A percentile compares a stretch with the other conserved stretches of the same genome.
phyloP scores from a whole-genome alignment of 257 asterid species.

The Jasminum sambac region DNA sequence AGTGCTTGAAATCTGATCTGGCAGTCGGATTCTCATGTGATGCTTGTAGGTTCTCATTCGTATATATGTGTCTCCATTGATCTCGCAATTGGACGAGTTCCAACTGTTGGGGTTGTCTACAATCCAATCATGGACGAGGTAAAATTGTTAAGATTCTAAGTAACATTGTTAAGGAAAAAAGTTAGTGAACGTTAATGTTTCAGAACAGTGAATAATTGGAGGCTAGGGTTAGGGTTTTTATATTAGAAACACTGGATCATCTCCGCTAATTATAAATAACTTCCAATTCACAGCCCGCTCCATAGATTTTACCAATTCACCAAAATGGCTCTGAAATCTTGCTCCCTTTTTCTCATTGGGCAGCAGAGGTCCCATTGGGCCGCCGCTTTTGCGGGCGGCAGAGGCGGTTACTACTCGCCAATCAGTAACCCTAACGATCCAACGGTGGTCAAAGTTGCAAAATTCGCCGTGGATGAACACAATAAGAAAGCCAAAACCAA shows the following conservation, averaged over 20 bases:
- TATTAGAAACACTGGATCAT: too few relatives aligned
- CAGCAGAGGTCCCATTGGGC: too few relatives aligned
- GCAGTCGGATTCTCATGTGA: too few relatives aligned
- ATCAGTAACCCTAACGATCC: constrained; percentile 31
- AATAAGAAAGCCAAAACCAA: constrained; percentile 29
- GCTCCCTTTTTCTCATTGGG: background rate
- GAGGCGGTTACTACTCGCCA: constrained; percentile 36
- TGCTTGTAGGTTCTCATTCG: constrained; percentile 48
- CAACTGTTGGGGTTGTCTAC: constrained; percentile 80
- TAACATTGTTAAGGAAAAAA: background rate
- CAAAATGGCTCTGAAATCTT: constrained; percentile 32
- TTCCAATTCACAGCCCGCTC: background rate
- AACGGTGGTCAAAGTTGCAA: constrained; percentile 30
- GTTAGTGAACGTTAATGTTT: background rate
- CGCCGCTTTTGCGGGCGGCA: background rate
- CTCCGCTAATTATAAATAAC: too few relatives aligned
- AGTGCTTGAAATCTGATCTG: too few relatives aligned
- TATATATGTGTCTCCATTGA: constrained; percentile 61
- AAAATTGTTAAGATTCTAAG: constrained; percentile 19
- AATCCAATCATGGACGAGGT: constrained; percentile 93
- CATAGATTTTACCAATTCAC: background rate
- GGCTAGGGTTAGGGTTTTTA: too few relatives aligned
- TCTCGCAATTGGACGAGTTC: constrained; percentile 66
- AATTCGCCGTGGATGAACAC: constrained; percentile 45
- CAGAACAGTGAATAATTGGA: too few relatives aligned